These are phyloP conservation scores for Closterium sp. DNA, from an alignment of 139 green algal genomes.

Conservation along the genomic window DNA sequence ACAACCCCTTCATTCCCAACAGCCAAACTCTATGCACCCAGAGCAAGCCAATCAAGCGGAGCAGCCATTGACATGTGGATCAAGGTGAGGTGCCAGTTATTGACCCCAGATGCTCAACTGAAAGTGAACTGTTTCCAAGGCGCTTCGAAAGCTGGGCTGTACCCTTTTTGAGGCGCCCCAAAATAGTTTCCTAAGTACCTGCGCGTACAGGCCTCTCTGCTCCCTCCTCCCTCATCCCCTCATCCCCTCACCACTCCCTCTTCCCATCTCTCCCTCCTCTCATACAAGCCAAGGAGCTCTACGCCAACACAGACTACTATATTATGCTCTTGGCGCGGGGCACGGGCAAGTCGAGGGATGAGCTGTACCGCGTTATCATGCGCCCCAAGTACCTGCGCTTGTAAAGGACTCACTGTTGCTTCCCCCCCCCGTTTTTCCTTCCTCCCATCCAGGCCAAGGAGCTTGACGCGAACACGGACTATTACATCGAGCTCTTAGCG, in stretches of 20 bases:
- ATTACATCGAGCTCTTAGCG: constrained; percentile 66
- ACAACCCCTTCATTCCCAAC: background rate
- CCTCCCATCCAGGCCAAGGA: constrained; percentile 59
- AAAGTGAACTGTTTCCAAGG: no score
- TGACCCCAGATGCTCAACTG: no score
- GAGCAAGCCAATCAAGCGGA: constrained; percentile 56
- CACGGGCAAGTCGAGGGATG: constrained; percentile 68
- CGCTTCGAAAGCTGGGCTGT: no score
- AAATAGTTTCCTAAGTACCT: no score
- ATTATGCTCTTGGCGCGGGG: constrained; percentile 66
- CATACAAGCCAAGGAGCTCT: constrained; percentile 66
- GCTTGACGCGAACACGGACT: constrained; percentile 72
- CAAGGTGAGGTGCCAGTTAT: constrained; percentile 63
- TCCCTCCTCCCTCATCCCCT: no score
- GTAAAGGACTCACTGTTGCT: constrained; percentile 35
- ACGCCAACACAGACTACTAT: constrained; percentile 70
- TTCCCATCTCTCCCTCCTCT: background rate
- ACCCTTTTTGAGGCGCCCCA: no score
- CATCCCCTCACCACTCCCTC: no score
- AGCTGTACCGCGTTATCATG: constrained; percentile 60
- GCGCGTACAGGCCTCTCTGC: no score
- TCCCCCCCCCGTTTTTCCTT: background rate
- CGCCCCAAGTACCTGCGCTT: constrained; percentile 68
- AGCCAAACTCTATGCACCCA: constrained; percentile 44
- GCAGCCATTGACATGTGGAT: constrained; percentile 75